Base-by-base conservation (phyloP, 2,329 filamentous ascomycete genomes). In the Colletotrichum orchidophilum region DNA sequence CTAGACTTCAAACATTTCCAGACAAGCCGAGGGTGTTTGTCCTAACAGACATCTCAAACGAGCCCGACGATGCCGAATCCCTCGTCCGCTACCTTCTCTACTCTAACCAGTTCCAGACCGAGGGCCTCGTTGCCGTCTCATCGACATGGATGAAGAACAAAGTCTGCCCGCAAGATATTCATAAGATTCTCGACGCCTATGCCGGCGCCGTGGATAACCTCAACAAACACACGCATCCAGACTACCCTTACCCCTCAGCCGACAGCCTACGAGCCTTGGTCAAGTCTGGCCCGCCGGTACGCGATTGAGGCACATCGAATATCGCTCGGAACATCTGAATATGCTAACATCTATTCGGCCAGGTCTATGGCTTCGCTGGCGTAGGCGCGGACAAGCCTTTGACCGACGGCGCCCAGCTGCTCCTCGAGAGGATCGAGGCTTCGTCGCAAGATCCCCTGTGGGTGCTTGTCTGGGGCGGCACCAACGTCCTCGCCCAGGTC, bases 381-480 rank as follows among this genome's bases (percentile, higher is more conserved):
- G 74, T 81, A 1, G 77, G 77, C 1, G 74, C 76, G 31, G 75
- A 79, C 49, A 73, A 78, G 15, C 76, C 79, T 5, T 74, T 80
- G 3, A 80, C 76, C 55, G 77, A 81, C 31, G 86, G 86, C 18
- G 82, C 78, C 7, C 74, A 85, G 60, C 77, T 87, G 1, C 82
- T 89, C 4, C 80, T 81, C 4, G 72, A 80, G 31, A 70, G 77
- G 9, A 66, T 81, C 46, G 70, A 72, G 2, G 70, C 74, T 1
- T 63, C 73, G 11, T 55, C 73, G 8, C 73, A 86, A 2, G 74
- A 81, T 11, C 84, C 85, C 5, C 80, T 89, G 1, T 89, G 86
- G 85, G 78, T 88, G 8, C 80, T 88, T 2, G 81, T 81, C 73
- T 89, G 87, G 87, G 87, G 86, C 18, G 87, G 87, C 13, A 83